A percentile compares a stretch with the other conserved stretches of the same genome.
phyloP scores from a whole-genome alignment of 345 rosid species.

The Capsella bursapastoris region DNA sequence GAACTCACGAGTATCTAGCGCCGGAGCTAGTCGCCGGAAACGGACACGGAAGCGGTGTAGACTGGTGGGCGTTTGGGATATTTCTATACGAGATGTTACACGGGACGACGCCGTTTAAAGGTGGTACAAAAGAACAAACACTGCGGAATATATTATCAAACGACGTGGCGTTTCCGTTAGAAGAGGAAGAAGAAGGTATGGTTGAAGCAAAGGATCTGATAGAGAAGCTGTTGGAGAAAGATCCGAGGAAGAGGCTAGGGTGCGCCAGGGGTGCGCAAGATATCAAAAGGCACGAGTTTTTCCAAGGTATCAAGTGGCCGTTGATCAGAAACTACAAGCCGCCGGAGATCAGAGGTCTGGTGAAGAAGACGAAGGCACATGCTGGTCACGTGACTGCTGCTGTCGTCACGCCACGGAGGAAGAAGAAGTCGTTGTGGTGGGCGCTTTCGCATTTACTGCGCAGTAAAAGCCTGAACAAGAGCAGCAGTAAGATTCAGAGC shows the following conservation, averaged over 20 bases:
- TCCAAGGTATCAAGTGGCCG: constrained; percentile 76
- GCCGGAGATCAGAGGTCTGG: constrained; percentile 65
- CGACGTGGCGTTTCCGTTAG: constrained; percentile 53
- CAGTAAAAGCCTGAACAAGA: constrained; percentile 26
- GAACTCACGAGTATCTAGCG: constrained; percentile 92
- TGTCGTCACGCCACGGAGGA: constrained; percentile 43
- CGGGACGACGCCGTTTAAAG: constrained; percentile 86
- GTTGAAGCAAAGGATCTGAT: constrained; percentile 76
- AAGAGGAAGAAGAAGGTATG: constrained; percentile 48
- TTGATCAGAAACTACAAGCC: constrained; percentile 75
- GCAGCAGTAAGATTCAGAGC: constrained; percentile 40
- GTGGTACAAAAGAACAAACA: constrained; percentile 67
- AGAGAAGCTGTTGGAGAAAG: constrained; percentile 68
- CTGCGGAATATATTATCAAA: constrained; percentile 68
- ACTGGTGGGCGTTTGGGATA: constrained; percentile 98
- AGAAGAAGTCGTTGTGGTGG: constrained; percentile 57
- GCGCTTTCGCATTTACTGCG: constrained; percentile 42
- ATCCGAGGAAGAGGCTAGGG: constrained; percentile 73
- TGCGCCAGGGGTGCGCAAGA: constrained; percentile 77
- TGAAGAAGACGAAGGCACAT: constrained; percentile 52
- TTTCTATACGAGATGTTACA: constrained; percentile 67
- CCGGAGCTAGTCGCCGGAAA: constrained; percentile 82
- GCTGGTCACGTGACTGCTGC: constrained; percentile 45
- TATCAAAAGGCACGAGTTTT: constrained; percentile 78
- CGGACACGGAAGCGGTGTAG: constrained; percentile 92